phyloP scores from a whole-genome alignment of 331 rosid genomes.

The Erythrophleum ivorense region DNA sequence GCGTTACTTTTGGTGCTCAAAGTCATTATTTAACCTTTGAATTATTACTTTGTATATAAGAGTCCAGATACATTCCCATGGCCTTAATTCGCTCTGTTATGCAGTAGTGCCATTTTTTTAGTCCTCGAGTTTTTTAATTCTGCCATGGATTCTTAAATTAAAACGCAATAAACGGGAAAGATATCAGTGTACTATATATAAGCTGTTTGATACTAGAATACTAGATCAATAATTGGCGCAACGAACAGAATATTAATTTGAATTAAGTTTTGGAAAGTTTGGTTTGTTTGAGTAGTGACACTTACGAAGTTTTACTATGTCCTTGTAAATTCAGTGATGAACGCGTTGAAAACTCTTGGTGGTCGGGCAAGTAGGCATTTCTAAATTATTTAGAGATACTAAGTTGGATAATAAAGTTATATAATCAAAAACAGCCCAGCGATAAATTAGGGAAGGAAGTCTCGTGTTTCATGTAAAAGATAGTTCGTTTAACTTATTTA shows the following conservation, averaged over 20 bases:
- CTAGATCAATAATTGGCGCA: slow-evolving; percentile 41
- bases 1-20: slow-evolving; percentile 35
- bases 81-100: slow-evolving; percentile 35
- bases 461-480: slow-evolving; percentile 42
- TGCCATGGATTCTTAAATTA: slow-evolving; percentile 23
- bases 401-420: slow-evolving; percentile 34
- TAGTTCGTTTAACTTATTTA: slow-evolving; percentile 50
- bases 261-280: too few species aligned
- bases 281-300: too few species aligned
- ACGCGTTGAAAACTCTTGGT: neutral
- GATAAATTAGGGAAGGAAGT: slow-evolving; percentile 33
- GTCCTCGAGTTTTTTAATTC: slow-evolving; percentile 28
- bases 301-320: too few species aligned
- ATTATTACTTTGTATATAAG: slow-evolving; percentile 37
- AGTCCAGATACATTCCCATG: slow-evolving; percentile 32
- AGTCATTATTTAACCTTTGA: slow-evolving; percentile 44
- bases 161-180: neutral
- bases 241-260: slow-evolving; percentile 15
- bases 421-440: slow-evolving; percentile 39
- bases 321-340: neutral
- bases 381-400: neutral
- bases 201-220: neutral
- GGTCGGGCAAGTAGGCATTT: slow-evolving; percentile 23
- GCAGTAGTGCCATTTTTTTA: slow-evolving; percentile 29
- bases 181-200: neutral